Base-by-base conservation (phyloP, 2,329 filamentous ascomycete genomes). In the Didymella exigua region DNA sequence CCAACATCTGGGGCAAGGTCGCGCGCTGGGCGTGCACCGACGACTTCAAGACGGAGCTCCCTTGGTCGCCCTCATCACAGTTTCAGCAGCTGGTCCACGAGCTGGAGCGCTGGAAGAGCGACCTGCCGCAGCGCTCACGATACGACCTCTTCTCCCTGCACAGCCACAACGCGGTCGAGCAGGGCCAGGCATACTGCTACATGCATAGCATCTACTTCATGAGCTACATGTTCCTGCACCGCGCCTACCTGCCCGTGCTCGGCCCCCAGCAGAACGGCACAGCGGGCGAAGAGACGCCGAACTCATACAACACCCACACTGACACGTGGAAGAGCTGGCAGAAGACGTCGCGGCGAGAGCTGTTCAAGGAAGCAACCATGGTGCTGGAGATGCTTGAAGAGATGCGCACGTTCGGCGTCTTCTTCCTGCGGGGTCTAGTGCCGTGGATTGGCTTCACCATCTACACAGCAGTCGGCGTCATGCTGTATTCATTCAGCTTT, bases 151-250 rank as follows among this genome's bases (percentile, higher is more conserved):
- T 74, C 55, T 69, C 68, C 0, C 64, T 77, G 5, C 74, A 76
- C 58, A 73, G 71, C 19, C 74, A 77, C 62, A 77, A 76, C 42
- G 75, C 75, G 6, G 68, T 75, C n/a, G 74, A 76, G 21, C 74
- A 76, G 47, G 75, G 75, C 13, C 75, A 77, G 47, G 75, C 74
- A 4, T 77, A 72, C 58, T 73, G 70, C 60, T 77, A 77, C 58
- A 77, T 76, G 75, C 74, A 76, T 55, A 69, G 72, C 56, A 76
- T 77, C 42, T 68, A 76, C 54, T 76, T 76, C 53, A 77, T 77
- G 75, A 72, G 69, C 49, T 68, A 70, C 58, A 76, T 77, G 74
- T 77, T 77, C 53, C 67, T 77, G 14, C 71, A 76, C 44, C 74
- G 75, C 16, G 72, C 74, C 23, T 76, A 76, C 56, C 59, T 77